Conservation (phyloP, 768 basidiomycete genomes). For the Hericium rajendrae region DNA sequence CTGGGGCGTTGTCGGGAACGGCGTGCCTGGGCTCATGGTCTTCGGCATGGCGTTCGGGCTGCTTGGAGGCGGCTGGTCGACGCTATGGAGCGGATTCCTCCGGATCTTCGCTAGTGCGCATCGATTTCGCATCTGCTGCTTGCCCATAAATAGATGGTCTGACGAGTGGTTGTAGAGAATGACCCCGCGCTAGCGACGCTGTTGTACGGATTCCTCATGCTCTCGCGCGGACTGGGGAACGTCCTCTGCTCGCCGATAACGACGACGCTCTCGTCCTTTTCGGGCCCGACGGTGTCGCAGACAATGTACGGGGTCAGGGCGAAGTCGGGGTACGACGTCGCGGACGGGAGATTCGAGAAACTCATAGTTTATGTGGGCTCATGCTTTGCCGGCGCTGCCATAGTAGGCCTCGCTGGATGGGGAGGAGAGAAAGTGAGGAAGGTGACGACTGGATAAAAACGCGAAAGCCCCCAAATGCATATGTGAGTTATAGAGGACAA, state of each 20-base stretch:
- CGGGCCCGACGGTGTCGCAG: neutral
- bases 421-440: conserved; percentile 1
- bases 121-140: neutral
- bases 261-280: conserved; percentile 9
- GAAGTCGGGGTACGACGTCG: conserved; percentile 11
- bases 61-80: conserved; percentile 25
- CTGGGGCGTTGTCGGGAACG: conserved; percentile 21
- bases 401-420: conserved; percentile 17
- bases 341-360: conserved; percentile 17
- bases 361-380: conserved; percentile 22
- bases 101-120: conserved; percentile 15
- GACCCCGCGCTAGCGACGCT: conserved; percentile 16
- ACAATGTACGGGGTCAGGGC: neutral
- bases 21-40: conserved; percentile 7
- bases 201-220: conserved; percentile 16
- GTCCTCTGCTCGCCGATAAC: conserved; percentile 21
- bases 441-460: neutral
- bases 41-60: conserved; percentile 23
- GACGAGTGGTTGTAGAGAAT: conserved; percentile 12
- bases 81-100: conserved; percentile 23
- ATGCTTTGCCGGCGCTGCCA: conserved; percentile 22
- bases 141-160: neutral
- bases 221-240: conserved; percentile 19
- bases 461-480: too few relatives aligned
- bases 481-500: neutral